Base-by-base conservation (phyloP, 2,329 filamentous ascomycete species). In the Neocucurbitaria cava region DNA sequence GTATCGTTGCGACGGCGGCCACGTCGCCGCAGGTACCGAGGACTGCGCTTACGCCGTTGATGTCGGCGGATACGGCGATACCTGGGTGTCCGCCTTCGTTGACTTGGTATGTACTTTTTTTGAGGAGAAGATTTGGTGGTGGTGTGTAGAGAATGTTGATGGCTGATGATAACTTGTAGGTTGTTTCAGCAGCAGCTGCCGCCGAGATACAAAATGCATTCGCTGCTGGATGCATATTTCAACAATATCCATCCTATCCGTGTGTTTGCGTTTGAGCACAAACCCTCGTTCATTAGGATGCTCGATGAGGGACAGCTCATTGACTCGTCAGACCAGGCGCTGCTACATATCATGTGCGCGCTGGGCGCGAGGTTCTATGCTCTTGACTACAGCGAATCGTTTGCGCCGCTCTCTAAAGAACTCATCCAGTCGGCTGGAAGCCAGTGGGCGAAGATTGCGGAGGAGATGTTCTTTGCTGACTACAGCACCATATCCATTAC, bases 281-380 rank as follows among this genome's bases (percentile, higher is more conserved):
- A 71, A 31, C 70, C 70, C 3, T 69, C 70, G 0, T 72, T 72
- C 40, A 70, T 72, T 54, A 64, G 70, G 0, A 70, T 71, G 69
- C 59, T 72, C 11, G 70, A 72, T 36, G 70, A 72, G 53, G 66
- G 65, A 11, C 61, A 70, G 30, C 62, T 72, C 23, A 65, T 61
- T 8, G 66, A 69, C 39, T 46, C 58, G 5, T 66, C 70, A 10
- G 69, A 68, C 17, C 67, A 70, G 45, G 70, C 70, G 8, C 58
- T 72, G 2, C 30, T 72, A 15, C 64, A 71, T 55, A 70, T 72
- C 18, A 72, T 72, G 70, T 71, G 67, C 52, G 70, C 70, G 38
- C 54, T 71, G 10, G 65, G 67, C 45, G 64, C 64, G 41, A 59
- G 65, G 31, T 71, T 72, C 46, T 71, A 70, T 36, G 70, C 66